These are phyloP conservation scores for Russula sp. DNA, from an alignment of 768 basidiomycete genomes.

Conservation along the genomic window DNA sequence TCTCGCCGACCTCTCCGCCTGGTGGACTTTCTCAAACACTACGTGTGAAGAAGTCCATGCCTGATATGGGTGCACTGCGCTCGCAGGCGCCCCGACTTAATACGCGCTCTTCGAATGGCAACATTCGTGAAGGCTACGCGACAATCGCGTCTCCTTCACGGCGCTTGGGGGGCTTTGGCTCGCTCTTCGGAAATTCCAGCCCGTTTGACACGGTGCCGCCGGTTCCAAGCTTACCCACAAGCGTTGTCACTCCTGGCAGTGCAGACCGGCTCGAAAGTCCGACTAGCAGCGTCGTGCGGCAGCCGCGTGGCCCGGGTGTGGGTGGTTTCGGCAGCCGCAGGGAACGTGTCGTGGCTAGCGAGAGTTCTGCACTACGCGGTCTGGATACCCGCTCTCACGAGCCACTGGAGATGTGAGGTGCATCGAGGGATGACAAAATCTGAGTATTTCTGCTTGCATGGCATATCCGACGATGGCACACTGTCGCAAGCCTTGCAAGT, in stretches of 20 bases:
- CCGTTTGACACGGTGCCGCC: constrained; percentile 55
- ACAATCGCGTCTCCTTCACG: constrained; percentile 81
- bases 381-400: constrained; percentile 84
- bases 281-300: constrained; percentile 59
- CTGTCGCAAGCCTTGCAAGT: neutral
- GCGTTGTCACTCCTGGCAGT: constrained; percentile 42
- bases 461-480: constrained; percentile 9
- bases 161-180: constrained; percentile 64
- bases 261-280: constrained; percentile 35
- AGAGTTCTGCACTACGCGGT: constrained; percentile 52
- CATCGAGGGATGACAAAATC: constrained; percentile 2
- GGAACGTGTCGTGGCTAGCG: constrained; percentile 36
- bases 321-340: constrained; percentile 66
- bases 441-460: neutral
- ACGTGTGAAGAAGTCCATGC: constrained; percentile 97
- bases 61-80: constrained; percentile 88
- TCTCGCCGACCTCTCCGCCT: constrained; percentile 46
- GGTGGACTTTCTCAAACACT: constrained; percentile 46
- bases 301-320: constrained; percentile 77
- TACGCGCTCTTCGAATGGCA: constrained; percentile 81
- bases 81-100: constrained; percentile 71
- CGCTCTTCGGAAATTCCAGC: constrained; percentile 52
- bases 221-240: constrained; percentile 70
- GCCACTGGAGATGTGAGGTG: constrained; percentile 51
- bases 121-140: constrained; percentile 80